Evolutionary conservation across 345 rosid species (phyloP).

Genomic region (Durio zibethinus): DNA sequence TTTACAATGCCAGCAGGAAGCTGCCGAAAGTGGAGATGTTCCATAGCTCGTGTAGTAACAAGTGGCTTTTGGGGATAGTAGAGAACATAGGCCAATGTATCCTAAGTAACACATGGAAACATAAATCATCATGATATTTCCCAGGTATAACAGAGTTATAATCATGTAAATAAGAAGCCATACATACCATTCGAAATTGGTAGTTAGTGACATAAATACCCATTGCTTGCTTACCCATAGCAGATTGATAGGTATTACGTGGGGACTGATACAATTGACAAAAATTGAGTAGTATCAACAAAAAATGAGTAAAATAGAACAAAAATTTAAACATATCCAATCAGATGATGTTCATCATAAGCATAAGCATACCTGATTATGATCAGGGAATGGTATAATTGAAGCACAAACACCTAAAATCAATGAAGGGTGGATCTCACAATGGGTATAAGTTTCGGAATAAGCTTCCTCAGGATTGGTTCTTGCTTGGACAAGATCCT

Average conservation of each 20-base stretch:
- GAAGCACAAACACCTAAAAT: conserved; percentile 98
- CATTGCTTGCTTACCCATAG: conserved; percentile 99
- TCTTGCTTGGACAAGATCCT: conserved; percentile 96
- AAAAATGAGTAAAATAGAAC: conserved; percentile 10
- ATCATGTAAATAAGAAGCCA: background rate
- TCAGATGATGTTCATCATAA: conserved; percentile 7
- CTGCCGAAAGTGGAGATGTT: conserved; percentile 98
- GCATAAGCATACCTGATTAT: conserved; percentile 72
- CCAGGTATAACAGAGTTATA: background rate
- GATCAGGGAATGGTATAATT: conserved; percentile 98
- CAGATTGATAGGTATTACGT: conserved; percentile 98
- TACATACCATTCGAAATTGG: conserved; percentile 87
- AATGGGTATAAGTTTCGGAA: conserved; percentile 86
- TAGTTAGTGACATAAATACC: conserved; percentile 97
- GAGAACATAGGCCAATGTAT: conserved; percentile 93
- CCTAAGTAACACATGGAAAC: conserved; percentile 39
- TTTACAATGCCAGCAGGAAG: conserved; percentile 99
- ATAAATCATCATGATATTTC: background rate
- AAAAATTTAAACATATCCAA: background rate
- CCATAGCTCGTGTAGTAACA: conserved; percentile 99
- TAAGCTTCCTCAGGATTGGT: conserved; percentile 72
- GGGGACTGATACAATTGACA: conserved; percentile 62
- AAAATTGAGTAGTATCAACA: conserved; percentile 15
- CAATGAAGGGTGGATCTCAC: conserved; percentile 97
- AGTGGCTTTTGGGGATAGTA: conserved; percentile 98